Percentiles rank a stretch among this genome's conserved stretches.
Evolutionary conservation across 192 early-diverging fungal genomes (phyloP).

Genomic region (Entomortierella parvispora): DNA sequence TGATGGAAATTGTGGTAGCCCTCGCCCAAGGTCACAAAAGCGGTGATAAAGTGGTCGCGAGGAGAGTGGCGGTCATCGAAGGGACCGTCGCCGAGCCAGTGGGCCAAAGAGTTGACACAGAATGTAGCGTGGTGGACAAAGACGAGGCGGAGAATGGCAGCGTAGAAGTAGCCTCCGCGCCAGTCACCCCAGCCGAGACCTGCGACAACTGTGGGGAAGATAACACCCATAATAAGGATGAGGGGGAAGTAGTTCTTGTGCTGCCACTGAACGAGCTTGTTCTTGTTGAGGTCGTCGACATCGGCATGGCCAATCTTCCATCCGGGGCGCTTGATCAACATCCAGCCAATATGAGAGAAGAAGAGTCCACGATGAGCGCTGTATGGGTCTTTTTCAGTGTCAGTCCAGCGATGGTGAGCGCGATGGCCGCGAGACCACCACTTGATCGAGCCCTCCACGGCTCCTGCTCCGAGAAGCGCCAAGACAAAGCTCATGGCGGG

Average conservation of each 20-base stretch:
- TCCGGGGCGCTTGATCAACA: constrained; percentile 79
- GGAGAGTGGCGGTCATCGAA: constrained; percentile 88
- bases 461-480: constrained; percentile 68
- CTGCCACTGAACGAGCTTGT: constrained; percentile 75
- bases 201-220: constrained; percentile 82
- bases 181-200: constrained; percentile 86
- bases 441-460: constrained; percentile 81
- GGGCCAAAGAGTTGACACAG: constrained; percentile 87
- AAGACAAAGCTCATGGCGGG: constrained; percentile 66
- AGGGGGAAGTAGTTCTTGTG: constrained; percentile 78
- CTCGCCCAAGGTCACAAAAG: constrained; percentile 83
- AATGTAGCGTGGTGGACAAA: constrained; percentile 87
- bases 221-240: constrained; percentile 73
- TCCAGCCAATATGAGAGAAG: constrained; percentile 86
- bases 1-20: constrained; percentile 92
- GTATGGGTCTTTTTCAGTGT: constrained; percentile 84
- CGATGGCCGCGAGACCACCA: constrained; percentile 91
- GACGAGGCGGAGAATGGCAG: constrained; percentile 74
- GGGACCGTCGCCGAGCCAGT: constrained; percentile 74
- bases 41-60: constrained; percentile 84
- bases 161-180: constrained; percentile 80
- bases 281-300: constrained; percentile 79
- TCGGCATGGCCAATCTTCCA: constrained; percentile 78
- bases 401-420: constrained; percentile 87
- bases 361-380: constrained; percentile 79